Evolutionary conservation across 2,329 filamentous ascomycete species (phyloP), one percentile per base, ranked within the genome.

Genomic region (Aspergillus sp.): DNA sequence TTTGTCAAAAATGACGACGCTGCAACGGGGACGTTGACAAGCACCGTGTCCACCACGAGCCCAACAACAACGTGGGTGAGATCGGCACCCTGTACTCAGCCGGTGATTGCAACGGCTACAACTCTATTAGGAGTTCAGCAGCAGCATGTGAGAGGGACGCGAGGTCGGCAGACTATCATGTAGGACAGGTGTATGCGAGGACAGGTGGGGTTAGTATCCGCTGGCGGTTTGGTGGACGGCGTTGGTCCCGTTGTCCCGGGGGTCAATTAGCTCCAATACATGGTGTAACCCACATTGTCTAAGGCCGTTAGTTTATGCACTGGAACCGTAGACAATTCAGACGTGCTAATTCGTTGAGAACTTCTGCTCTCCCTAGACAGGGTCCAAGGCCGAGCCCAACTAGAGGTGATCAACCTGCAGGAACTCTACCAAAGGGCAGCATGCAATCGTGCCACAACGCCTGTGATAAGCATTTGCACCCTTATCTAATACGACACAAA

Each of bases 1-100:
- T 60, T 60, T 21, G 75, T 75, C 11, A 66, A 73, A 50, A 73
- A 75, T 47, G 62, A 69, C 23, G 60, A 48, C 4, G 11, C 45
- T 15, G 24, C 39, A 24, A 56, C 21, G 6, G 39, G 15, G 52
- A 56, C 12, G 52, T 56, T 37, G 14, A 37, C 57, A 4, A 46
- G 51, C 4, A 52, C 60, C 11, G 19, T 49, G 45, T 12, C 52
- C 23, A 58, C 52, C 45, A 47, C 61, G 27, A 53, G 24, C n/a
- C 55, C 44, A 44, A 65, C 64, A 3, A 66, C 62, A 24, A 68
- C 66, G 39, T 65, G 63, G 31, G 58, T 65, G 23, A 57, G 52
- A 39, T 63, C 58, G 9, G 55, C 65, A 15, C 56, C 58, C 40
- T 55, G 60, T 49, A 27, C 23, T 14, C 24, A 54, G 23, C 21